A percentile compares a stretch with the other conserved stretches of the same genome.
phyloP scores from a whole-genome alignment of 371 early-diverging fungal species.

The Gilbertella persicaria region DNA sequence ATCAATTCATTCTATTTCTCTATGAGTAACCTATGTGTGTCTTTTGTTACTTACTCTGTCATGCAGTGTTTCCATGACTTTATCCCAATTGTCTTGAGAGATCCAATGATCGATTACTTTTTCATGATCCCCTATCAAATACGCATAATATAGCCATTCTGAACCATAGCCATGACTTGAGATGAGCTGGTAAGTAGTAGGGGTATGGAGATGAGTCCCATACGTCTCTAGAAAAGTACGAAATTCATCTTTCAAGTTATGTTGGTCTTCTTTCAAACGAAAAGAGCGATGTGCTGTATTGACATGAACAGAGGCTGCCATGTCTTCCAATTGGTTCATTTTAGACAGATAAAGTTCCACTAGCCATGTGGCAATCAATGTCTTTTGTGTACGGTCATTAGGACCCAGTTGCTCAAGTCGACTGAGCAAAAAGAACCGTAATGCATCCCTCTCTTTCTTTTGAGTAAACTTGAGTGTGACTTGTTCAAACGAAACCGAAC shows the following conservation, averaged over 20 bases:
- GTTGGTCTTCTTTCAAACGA: slow-evolving; percentile 35
- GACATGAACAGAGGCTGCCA: slow-evolving; percentile 47
- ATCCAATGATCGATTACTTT: slow-evolving; percentile 82
- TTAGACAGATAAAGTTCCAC: slow-evolving; percentile 81
- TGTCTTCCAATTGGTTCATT: slow-evolving; percentile 71
- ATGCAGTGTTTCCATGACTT: slow-evolving; percentile 75
- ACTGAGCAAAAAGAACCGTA: slow-evolving; percentile 72
- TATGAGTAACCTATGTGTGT: slow-evolving; percentile 1
- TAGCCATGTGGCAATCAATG: slow-evolving; percentile 86
- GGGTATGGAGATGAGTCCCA: slow-evolving; percentile 60
- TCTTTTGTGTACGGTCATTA: slow-evolving; percentile 76
- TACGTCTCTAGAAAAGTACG: slow-evolving; percentile 67
- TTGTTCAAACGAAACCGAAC: slow-evolving; percentile 83
- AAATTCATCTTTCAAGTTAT: slow-evolving; percentile 67
- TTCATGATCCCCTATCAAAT: slow-evolving; percentile 79
- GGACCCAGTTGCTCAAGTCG: slow-evolving; percentile 64
- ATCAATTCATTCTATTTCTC: slow-evolving; percentile 73
- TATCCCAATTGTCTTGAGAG: slow-evolving; percentile 68
- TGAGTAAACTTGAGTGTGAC: slow-evolving; percentile 82
- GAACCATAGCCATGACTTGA: slow-evolving; percentile 80
- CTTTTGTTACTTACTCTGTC: slow-evolving; percentile 55
- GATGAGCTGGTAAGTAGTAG: slow-evolving; percentile 79
- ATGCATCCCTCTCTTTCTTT: slow-evolving; percentile 57
- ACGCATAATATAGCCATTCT: slow-evolving; percentile 78
- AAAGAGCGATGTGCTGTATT: background rate